Evolutionary conservation across 306 rosid species (phyloP).

Genomic region (barrel medic (Medicago truncatula)): DNA sequence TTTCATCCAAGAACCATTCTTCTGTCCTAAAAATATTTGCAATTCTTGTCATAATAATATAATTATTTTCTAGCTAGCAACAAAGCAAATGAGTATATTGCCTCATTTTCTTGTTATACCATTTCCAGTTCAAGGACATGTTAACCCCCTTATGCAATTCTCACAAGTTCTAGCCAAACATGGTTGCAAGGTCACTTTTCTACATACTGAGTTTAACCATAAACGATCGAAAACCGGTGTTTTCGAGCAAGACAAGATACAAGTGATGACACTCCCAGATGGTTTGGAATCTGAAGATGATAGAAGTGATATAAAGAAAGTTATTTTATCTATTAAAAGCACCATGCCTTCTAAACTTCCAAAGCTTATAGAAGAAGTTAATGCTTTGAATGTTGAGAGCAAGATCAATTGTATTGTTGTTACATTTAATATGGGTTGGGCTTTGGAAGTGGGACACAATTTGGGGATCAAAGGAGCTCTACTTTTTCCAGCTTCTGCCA

Average conservation of each 20-base stretch:
- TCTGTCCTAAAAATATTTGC: background rate
- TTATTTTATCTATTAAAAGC: background rate
- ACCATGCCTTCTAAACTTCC: conserved; percentile 49
- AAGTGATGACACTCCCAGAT: conserved; percentile 52
- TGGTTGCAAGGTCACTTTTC: conserved; percentile 57
- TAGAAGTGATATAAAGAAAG: conserved; percentile 25
- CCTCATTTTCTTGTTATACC: background rate
- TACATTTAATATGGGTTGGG: conserved; percentile 53
- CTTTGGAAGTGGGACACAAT: conserved; percentile 48
- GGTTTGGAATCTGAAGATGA: conserved; percentile 49
- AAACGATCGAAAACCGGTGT: conserved; percentile 12
- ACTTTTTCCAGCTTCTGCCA: conserved; percentile 54
- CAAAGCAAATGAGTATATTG: background rate
- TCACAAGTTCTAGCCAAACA: conserved; percentile 43
- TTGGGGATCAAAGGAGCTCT: conserved; percentile 51
- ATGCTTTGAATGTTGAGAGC: conserved; percentile 15
- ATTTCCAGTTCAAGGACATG: background rate
- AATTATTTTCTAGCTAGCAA: background rate
- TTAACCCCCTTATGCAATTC: background rate
- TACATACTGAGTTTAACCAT: conserved; percentile 42
- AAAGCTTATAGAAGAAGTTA: conserved; percentile 49
- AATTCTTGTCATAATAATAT: background rate
- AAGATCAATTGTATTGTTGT: conserved; percentile 50
- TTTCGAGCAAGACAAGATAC: conserved; percentile 1
- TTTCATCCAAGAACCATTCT: background rate